A percentile compares a stretch with the other conserved stretches of the same genome.
Evolutionary conservation across 2,329 filamentous ascomycete genomes (phyloP).

Genomic region (Apiospora rasikravindrae): DNA sequence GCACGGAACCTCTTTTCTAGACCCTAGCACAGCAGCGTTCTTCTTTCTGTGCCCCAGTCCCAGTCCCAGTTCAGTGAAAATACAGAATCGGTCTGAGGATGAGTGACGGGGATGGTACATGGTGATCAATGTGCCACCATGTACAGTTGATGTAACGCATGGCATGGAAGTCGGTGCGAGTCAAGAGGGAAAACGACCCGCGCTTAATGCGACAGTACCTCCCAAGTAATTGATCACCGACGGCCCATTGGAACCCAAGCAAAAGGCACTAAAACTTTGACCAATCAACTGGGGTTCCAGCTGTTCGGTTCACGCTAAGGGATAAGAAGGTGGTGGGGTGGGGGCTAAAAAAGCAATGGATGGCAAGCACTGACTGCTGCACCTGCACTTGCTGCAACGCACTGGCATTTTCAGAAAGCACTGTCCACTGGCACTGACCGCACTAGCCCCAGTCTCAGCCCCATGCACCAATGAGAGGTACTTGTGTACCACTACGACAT

Average conservation of each 20-base stretch:
- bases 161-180: background rate
- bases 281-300: slow-evolving; percentile 1
- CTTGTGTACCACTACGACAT: background rate
- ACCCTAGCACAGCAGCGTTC: background rate
- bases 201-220: slow-evolving; percentile 11
- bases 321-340: slow-evolving; percentile 5
- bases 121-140: background rate
- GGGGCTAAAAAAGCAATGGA: background rate
- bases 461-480: slow-evolving; percentile 8
- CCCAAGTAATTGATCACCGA: background rate
- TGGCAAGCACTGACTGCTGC: background rate
- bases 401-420: background rate
- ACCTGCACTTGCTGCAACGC: background rate
- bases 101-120: background rate
- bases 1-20: slow-evolving; percentile 3
- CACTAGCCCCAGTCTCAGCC: slow-evolving; percentile 14
- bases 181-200: background rate
- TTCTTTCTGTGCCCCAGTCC: background rate
- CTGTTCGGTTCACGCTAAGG: slow-evolving; percentile 9
- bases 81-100: background rate
- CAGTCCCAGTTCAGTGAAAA: background rate
- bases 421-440: background rate
- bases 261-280: background rate
- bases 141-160: slow-evolving; percentile 4
- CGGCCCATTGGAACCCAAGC: background rate